Evolutionary conservation across 2,329 filamentous ascomycete genomes (phyloP), one percentile per base, ranked within the genome.

Genomic region (Aspergillus bombycis): DNA sequence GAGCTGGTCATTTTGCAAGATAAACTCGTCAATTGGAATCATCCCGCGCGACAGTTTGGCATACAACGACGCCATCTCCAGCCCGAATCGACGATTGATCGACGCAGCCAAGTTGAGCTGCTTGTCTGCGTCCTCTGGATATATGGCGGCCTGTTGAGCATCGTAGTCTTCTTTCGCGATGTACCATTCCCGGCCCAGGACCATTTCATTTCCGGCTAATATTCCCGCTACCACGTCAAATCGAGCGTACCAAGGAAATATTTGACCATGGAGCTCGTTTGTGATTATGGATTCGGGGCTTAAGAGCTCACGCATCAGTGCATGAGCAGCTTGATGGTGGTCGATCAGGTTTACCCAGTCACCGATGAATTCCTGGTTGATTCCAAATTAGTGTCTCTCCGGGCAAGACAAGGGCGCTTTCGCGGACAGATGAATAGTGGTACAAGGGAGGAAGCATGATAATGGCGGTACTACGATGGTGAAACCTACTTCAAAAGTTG

Each of bases 331-430:
- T 74, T 91, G 93, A 75, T 97, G 94, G 75, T 98, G 95, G 26
- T 93, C 92, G 78, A 95, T 90, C 19, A 98, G 83, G 71, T 96
- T 97, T 59, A 96, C 88, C 93, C 93, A 98, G 75, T 99, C 95
- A 14, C 95, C 95, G 53, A 98, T 84, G 71, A 93, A 96, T 79
- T 98, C 95, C 93, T 97, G 71, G 52, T 58, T 30, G 52, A 56
- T 30, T n/a, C 10, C 14, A n/a, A 36, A n/a, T n/a, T 36, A 36
- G 52, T 41, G 59, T 74, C 26, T n/a, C 10, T 19, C 3, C 10
- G 12, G 2, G 26, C 14, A 19, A 52, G 23, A 21, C 32, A 7
- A 52, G 16, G 16, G 14, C n/a, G 4, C 16, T 19, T 19, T 10
- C n/a, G 38, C 16, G 16, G 38, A 28, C 38, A 10, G 7, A n/a